A percentile compares a stretch with the other conserved stretches of the same genome.
These are phyloP conservation scores for Myochromella boudieri DNA, from an alignment of 768 basidiomycete species.

Conservation along the genomic window DNA sequence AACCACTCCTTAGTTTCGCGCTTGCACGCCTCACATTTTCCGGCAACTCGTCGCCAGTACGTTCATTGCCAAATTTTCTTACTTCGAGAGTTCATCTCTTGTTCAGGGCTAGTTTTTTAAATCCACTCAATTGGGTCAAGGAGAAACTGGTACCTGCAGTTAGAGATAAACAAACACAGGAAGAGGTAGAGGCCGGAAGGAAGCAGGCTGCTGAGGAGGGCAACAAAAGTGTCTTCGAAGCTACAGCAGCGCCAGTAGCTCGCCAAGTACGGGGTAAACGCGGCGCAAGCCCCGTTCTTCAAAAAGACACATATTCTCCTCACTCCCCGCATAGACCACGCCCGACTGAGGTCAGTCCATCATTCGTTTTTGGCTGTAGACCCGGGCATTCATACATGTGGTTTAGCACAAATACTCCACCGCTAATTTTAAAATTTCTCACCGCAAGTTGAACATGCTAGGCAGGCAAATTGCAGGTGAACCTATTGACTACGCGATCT, in stretches of 20 bases:
- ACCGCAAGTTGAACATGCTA: slow-evolving; percentile 88
- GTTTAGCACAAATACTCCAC: slow-evolving; percentile 91
- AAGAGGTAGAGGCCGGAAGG: slow-evolving; percentile 46
- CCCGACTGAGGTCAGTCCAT: slow-evolving; percentile 27
- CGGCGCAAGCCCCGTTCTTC: background rate
- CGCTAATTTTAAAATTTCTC: slow-evolving; percentile 89
- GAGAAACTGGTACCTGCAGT: slow-evolving; percentile 53
- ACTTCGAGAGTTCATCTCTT: slow-evolving; percentile 2
- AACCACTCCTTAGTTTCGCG: slow-evolving; percentile 6
- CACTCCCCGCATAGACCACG: slow-evolving; percentile 22
- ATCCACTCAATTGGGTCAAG: slow-evolving; percentile 63
- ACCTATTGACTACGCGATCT: slow-evolving; percentile 91
- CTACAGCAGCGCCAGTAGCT: slow-evolving; percentile 20
- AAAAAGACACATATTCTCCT: slow-evolving; percentile 6
- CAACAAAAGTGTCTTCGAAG: slow-evolving; percentile 52
- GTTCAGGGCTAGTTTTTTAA: slow-evolving; percentile 46
- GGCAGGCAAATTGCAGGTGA: slow-evolving; percentile 85
- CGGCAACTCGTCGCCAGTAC: slow-evolving; percentile 45
- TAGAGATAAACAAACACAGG: slow-evolving; percentile 42
- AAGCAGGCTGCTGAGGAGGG: slow-evolving; percentile 44
- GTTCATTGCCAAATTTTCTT: slow-evolving; percentile 16
- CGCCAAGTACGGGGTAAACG: slow-evolving; percentile 3
- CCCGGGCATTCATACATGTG: background rate
- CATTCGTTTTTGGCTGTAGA: background rate
- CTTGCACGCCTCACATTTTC: slow-evolving; percentile 22